Percentiles rank a stretch among this genome's conserved stretches.
These are phyloP conservation scores for Globisporangium abappressorium DNA, from an alignment of 352 stramenopile species.

Conservation along the genomic window DNA sequence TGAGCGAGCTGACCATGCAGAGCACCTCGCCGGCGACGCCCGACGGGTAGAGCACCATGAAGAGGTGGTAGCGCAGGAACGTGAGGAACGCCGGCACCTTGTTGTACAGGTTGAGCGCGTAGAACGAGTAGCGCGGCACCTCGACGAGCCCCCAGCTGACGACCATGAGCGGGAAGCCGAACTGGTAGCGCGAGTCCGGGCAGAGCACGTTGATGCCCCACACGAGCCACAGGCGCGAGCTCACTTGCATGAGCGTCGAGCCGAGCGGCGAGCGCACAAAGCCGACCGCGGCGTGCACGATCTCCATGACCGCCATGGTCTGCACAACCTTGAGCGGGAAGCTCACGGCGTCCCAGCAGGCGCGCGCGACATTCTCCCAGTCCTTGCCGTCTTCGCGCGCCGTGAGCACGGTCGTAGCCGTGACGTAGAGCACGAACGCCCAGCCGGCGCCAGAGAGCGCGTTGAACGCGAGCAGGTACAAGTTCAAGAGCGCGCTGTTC, in stretches of 20 bases:
- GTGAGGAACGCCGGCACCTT: conserved; percentile 95
- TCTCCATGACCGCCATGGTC: conserved; percentile 93
- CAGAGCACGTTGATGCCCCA: conserved; percentile 93
- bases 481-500: conserved; percentile 52
- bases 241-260: conserved; percentile 93
- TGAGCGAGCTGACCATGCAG: conserved; percentile 71
- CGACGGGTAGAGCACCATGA: conserved; percentile 97
- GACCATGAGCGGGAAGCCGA: conserved; percentile 87
- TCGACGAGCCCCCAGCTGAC: conserved; percentile 86
- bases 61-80: conserved; percentile 97
- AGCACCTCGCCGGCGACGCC: conserved; percentile 91
- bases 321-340: conserved; percentile 87
- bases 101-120: conserved; percentile 93
- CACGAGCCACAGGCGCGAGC: conserved; percentile 91
- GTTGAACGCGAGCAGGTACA: conserved; percentile 81
- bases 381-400: conserved; percentile 44
- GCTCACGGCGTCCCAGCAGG: conserved; percentile 54
- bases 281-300: conserved; percentile 93
- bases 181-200: conserved; percentile 71
- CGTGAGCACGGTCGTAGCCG: conserved; percentile 43
- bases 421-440: conserved; percentile 73
- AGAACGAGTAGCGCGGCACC: conserved; percentile 98
- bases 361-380: conserved; percentile 43
- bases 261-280: conserved; percentile 95
- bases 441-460: conserved; percentile 59